Percentiles rank a stretch among this genome's conserved stretches.
Conservation (phyloP, 768 basidiomycete genomes). For the Jaapia argillacea region DNA sequence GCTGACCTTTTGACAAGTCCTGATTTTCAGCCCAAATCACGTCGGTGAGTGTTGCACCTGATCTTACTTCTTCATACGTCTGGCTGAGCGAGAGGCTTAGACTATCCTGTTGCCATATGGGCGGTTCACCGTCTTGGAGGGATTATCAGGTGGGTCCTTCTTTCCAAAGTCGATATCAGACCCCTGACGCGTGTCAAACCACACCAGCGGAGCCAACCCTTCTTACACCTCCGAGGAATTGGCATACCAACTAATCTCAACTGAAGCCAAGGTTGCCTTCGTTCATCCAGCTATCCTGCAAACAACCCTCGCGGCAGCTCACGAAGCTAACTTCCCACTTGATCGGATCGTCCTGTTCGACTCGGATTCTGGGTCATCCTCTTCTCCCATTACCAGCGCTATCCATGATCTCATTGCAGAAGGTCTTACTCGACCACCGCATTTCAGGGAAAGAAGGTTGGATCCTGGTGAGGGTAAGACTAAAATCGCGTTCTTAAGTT, state of each 20-base stretch:
- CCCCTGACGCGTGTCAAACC: neutral
- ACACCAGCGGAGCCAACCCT: constrained; percentile 25
- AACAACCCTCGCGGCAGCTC: constrained; percentile 20
- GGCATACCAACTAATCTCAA: constrained; percentile 19
- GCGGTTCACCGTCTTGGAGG: constrained; percentile 48
- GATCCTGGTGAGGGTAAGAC: constrained; percentile 48
- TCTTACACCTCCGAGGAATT: constrained; percentile 23
- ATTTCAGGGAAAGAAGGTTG: constrained; percentile 37
- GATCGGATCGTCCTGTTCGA: constrained; percentile 20
- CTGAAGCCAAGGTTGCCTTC: constrained; percentile 19
- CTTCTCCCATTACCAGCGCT: too few species aligned
- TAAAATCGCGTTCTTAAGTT: constrained; percentile 56
- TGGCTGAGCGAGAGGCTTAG: constrained; percentile 19
- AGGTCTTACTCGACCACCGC: constrained; percentile 23
- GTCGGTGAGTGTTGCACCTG: constrained; percentile 34
- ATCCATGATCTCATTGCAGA: constrained; percentile 39
- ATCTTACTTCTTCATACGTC: neutral
- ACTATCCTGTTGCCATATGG: constrained; percentile 49
- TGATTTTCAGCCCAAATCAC: constrained; percentile 56
- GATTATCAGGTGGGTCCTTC: constrained; percentile 39
- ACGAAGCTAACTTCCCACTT: constrained; percentile 18
- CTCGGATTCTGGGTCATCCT: neutral
- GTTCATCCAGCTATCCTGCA: constrained; percentile 18
- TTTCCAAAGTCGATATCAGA: neutral
- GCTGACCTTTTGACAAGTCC: constrained; percentile 27